These are phyloP conservation scores for Neonothopanus nambi DNA, from an alignment of 1,284 basidiomycete genomes.

Conservation along the genomic window DNA sequence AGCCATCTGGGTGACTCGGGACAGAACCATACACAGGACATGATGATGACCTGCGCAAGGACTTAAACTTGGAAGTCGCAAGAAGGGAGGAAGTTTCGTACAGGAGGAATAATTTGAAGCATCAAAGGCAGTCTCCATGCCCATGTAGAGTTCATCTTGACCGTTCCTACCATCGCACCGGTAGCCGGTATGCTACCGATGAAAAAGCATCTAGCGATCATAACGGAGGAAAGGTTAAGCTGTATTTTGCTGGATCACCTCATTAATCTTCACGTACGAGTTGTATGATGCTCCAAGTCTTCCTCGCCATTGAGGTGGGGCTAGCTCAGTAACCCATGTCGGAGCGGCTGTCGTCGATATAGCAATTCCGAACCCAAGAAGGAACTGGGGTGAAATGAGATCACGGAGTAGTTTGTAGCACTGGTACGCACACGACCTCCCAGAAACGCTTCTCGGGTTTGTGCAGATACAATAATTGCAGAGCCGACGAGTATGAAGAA, in stretches of 20 bases:
- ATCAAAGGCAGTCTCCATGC: slow-evolving; percentile 29
- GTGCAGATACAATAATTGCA: slow-evolving; percentile 24
- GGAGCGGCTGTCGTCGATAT: slow-evolving; percentile 32
- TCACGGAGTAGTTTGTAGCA: not conserved
- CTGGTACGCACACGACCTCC: slow-evolving; percentile 26
- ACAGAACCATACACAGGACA: slow-evolving; percentile 27
- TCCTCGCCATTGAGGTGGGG: slow-evolving; percentile 30
- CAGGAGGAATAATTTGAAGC: slow-evolving; percentile 25
- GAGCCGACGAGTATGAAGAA: slow-evolving; percentile 28
- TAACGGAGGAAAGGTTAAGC: not conserved
- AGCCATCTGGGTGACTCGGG: slow-evolving; percentile 28
- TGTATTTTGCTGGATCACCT: not conserved
- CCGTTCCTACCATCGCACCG: slow-evolving; percentile 30
- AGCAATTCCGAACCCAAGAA: slow-evolving; percentile 32
- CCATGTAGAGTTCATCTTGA: slow-evolving; percentile 25
- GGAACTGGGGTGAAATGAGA: slow-evolving; percentile 11
- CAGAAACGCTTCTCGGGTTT: slow-evolving; percentile 23
- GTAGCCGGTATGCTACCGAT: slow-evolving; percentile 30
- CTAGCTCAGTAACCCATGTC: slow-evolving; percentile 30
- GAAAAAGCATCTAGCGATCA: slow-evolving; percentile 27
- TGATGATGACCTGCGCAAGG: slow-evolving; percentile 21
- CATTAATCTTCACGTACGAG: slow-evolving; percentile 16
- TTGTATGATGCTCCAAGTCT: slow-evolving; percentile 29
- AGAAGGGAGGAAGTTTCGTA: slow-evolving; percentile 3
- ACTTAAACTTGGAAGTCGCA: not conserved